Percentiles rank a stretch among this genome's conserved stretches.
phyloP scores from a whole-genome alignment of 2,329 filamentous ascomycete species.

The Byssoonygena ceratinophila region DNA sequence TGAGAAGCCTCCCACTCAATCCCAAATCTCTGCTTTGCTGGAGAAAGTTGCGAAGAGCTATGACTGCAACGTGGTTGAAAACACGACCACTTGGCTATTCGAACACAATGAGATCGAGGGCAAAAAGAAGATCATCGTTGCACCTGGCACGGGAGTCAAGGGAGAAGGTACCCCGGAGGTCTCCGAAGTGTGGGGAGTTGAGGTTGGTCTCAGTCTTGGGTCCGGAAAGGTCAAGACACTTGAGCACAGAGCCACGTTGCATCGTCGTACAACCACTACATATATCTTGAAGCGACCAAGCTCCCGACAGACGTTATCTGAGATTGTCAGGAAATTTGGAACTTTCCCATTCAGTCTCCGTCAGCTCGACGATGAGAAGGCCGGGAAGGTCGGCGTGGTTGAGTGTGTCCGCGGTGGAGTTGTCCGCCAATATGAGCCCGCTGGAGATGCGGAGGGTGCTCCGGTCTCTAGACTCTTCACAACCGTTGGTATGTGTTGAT shows the following conservation, averaged over 20 bases:
- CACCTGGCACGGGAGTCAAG: constrained; percentile 68
- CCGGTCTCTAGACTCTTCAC: constrained; percentile 79
- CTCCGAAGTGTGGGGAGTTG: constrained; percentile 94
- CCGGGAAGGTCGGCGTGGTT: constrained; percentile 88
- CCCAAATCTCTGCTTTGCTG: constrained; percentile 73
- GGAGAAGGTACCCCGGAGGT: constrained; percentile 82
- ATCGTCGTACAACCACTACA: constrained; percentile 83
- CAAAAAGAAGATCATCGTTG: constrained; percentile 93
- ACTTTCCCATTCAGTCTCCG: constrained; percentile 96
- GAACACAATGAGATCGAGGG: constrained; percentile 96
- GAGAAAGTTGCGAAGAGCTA: constrained; percentile 89
- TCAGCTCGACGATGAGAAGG: constrained; percentile 91
- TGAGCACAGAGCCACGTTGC: constrained; percentile 77
- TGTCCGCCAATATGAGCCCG: constrained; percentile 89
- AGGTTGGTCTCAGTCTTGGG: constrained; percentile 84
- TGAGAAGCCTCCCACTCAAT: constrained; percentile 72
- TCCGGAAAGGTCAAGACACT: constrained; percentile 91
- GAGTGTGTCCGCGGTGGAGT: constrained; percentile 92
- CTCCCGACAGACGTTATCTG: constrained; percentile 82
- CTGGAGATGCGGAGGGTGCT: constrained; percentile 81
- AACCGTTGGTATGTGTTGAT: constrained; percentile 66
- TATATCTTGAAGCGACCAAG: constrained; percentile 90
- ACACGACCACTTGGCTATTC: constrained; percentile 95
- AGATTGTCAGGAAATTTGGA: constrained; percentile 94
- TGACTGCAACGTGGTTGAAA: constrained; percentile 87